A percentile compares a stretch with the other conserved stretches of the same genome.
These are phyloP conservation scores for Erodium texanum DNA, from an alignment of 441 rosid genomes.

Conservation along the genomic window DNA sequence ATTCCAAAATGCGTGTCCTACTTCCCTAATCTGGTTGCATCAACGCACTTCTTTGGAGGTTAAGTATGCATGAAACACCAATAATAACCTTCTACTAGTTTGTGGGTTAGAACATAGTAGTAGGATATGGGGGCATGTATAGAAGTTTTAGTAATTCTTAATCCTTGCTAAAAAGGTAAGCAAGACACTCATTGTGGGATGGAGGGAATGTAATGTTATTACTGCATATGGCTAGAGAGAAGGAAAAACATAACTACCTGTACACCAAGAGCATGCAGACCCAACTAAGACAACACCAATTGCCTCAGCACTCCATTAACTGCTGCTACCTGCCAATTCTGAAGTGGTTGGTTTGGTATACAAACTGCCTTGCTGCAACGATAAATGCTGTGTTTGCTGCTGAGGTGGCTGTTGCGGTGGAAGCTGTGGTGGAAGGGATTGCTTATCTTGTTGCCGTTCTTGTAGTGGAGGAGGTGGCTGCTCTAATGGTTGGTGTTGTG, in stretches of 20 bases:
- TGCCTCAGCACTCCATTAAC: constrained; percentile 35
- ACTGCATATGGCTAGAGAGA: background rate
- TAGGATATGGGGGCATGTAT: no score
- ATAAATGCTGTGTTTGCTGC: constrained; percentile 42
- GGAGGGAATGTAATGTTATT: no score
- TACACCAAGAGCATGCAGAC: constrained; percentile 62
- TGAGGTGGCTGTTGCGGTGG: constrained; percentile 29
- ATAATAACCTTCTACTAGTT: no score
- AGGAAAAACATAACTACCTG: constrained; percentile 39
- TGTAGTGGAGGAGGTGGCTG: constrained; percentile 25
- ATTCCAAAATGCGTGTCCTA: no score
- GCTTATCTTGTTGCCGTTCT: constrained; percentile 21
- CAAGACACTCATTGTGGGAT: no score
- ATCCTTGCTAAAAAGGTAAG: no score
- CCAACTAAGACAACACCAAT: constrained; percentile 38
- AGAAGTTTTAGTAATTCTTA: no score
- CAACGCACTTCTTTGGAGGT: no score
- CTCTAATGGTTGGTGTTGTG: constrained; percentile 30
- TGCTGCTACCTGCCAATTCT: constrained; percentile 40
- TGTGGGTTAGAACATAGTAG: no score
- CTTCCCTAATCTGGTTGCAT: no score
- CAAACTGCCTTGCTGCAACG: constrained; percentile 49
- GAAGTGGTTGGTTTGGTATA: constrained; percentile 52
- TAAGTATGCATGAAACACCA: no score
- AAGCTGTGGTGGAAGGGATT: constrained; percentile 20